phyloP scores from a whole-genome alignment of 805 yeast species.

The Teunomyces atbi region DNA sequence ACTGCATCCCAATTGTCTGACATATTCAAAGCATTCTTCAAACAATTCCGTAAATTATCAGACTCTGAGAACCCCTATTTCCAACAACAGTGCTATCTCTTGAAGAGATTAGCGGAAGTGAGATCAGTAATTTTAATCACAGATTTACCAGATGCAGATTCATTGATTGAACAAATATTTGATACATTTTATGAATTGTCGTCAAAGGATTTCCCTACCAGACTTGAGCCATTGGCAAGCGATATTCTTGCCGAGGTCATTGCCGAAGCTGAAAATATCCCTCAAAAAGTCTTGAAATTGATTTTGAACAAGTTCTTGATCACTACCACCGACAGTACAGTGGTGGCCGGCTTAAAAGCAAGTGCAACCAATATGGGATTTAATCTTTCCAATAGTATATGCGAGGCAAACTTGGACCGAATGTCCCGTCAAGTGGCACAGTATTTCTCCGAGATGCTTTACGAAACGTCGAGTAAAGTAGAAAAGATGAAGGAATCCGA shows the following conservation, averaged over 20 bases:
- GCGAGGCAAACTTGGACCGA: slow-evolving; percentile 68
- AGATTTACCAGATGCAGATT: slow-evolving; percentile 64
- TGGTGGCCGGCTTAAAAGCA: slow-evolving; percentile 17
- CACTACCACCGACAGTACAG: slow-evolving; percentile 13
- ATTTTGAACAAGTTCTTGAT: slow-evolving; percentile 62
- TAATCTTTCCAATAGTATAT: slow-evolving; percentile 61
- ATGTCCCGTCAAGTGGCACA: slow-evolving; percentile 75
- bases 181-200: slow-evolving; percentile 58
- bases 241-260: slow-evolving; percentile 75
- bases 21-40: slow-evolving; percentile 64
- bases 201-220: slow-evolving; percentile 44
- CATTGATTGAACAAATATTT: slow-evolving; percentile 55
- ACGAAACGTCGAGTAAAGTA: slow-evolving; percentile 40
- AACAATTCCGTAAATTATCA: slow-evolving; percentile 55
- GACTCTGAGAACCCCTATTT: slow-evolving; percentile 60
- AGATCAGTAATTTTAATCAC: slow-evolving; percentile 71
- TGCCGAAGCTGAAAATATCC: slow-evolving; percentile 65
- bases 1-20: slow-evolving; percentile 59
- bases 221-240: slow-evolving; percentile 59
- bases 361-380: slow-evolving; percentile 53
- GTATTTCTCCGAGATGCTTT: slow-evolving; percentile 72
- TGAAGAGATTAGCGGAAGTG: slow-evolving; percentile 71
- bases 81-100: slow-evolving; percentile 59
- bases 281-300: slow-evolving; percentile 57
- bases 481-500: slow-evolving; percentile 16